A percentile compares a stretch with the other conserved stretches of the same genome.
Evolutionary conservation across 441 rosid genomes (phyloP).

Genomic region (Rhodomyrtus psidioides): DNA sequence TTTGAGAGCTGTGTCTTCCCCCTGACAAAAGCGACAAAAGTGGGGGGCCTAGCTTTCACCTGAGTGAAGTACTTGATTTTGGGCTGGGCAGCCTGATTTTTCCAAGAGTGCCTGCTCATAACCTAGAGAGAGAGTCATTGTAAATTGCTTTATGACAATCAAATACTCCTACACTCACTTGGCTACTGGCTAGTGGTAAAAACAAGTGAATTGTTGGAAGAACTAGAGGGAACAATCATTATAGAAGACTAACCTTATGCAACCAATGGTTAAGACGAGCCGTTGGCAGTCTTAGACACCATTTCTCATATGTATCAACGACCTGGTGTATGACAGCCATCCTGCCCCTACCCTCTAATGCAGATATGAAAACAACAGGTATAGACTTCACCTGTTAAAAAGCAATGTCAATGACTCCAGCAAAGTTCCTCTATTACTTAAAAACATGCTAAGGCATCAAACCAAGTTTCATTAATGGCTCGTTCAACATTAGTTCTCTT

Average conservation of each 20-base stretch:
- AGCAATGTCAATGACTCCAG: background rate
- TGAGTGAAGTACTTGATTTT: constrained; percentile 93
- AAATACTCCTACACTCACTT: background rate
- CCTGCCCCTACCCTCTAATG: background rate
- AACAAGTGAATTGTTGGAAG: background rate
- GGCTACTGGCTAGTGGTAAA: background rate
- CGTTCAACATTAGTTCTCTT: background rate
- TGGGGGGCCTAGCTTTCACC: constrained; percentile 96
- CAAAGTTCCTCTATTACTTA: background rate
- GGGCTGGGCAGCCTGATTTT: constrained; percentile 74
- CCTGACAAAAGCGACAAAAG: constrained; percentile 77
- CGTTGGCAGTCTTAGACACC: background rate
- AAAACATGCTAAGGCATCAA: background rate
- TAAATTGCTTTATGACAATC: background rate
- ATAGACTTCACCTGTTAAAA: background rate
- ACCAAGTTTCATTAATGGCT: background rate
- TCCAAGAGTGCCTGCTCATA: constrained; percentile 96
- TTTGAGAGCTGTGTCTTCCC: constrained; percentile 60
- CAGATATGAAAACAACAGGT: background rate
- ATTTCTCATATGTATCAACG: background rate
- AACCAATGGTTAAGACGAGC: constrained; percentile 65
- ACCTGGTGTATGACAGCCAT: background rate
- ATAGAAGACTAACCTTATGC: constrained; percentile 43
- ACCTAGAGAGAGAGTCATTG: constrained; percentile 29
- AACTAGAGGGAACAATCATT: background rate